Evolutionary conservation across 176 grass and related monocot genomes (phyloP).

Genomic region (Phyllostachys edulis): DNA sequence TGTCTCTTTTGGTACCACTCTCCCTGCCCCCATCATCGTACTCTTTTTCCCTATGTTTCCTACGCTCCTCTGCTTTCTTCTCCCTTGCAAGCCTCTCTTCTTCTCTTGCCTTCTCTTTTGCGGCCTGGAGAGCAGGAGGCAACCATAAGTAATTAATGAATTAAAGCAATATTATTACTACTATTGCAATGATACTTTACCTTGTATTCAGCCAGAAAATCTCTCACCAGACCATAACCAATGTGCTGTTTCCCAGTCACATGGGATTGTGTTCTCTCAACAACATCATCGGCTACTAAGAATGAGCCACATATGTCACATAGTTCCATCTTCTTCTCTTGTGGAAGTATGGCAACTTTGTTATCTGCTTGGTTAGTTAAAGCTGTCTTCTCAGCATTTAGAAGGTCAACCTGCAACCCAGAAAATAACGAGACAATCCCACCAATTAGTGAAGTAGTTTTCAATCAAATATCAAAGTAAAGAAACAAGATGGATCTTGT

Average conservation of each 20-base stretch:
- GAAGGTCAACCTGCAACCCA: slow-evolving; percentile 60
- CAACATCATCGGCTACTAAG: slow-evolving; percentile 84
- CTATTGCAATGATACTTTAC: slow-evolving; percentile 26
- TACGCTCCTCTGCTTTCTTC: slow-evolving; percentile 62
- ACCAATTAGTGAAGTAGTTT: slow-evolving; percentile 12
- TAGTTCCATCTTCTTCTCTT: slow-evolving; percentile 95
- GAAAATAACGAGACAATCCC: slow-evolving; percentile 19
- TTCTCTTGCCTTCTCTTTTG: slow-evolving; percentile 62
- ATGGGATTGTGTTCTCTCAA: slow-evolving; percentile 89
- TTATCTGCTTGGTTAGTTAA: slow-evolving; percentile 67
- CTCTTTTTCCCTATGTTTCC: slow-evolving; percentile 61
- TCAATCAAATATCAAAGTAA: background rate
- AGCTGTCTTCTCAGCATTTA: slow-evolving; percentile 77
- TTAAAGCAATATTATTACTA: slow-evolving; percentile 16
- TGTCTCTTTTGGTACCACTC: slow-evolving; percentile 45
- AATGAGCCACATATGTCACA: slow-evolving; percentile 94
- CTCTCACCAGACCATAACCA: slow-evolving; percentile 88
- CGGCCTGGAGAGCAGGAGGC: slow-evolving; percentile 42
- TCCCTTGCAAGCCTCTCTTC: slow-evolving; percentile 72
- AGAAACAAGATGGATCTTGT: background rate
- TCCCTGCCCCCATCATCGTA: slow-evolving; percentile 39
- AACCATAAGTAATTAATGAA: slow-evolving; percentile 30
- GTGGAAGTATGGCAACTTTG: slow-evolving; percentile 66
- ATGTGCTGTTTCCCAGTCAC: slow-evolving; percentile 94
- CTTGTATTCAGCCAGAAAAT: slow-evolving; percentile 85